phyloP scores from a whole-genome alignment of 257 asterid genomes.

The Rauvolfia tetraphylla region DNA sequence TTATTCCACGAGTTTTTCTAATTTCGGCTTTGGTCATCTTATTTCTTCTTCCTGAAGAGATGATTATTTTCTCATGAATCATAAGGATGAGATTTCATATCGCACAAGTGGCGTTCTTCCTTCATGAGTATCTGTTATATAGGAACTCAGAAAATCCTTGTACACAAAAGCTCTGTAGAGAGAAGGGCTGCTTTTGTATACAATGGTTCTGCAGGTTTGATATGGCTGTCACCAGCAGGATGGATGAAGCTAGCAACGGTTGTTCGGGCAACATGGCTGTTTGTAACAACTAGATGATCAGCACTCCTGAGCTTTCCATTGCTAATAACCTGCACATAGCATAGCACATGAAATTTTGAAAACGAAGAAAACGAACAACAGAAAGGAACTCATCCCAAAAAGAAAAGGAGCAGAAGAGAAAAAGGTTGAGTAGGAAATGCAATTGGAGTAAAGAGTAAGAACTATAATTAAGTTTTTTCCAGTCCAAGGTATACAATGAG shows the following conservation, averaged over 20 bases:
- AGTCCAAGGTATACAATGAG: not conserved
- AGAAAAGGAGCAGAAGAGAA: not conserved
- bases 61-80: not conserved
- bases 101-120: not conserved
- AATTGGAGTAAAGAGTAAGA: not conserved
- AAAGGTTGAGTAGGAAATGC: no score
- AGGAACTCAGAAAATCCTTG: not conserved
- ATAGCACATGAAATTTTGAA: not conserved
- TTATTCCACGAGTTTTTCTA: not conserved
- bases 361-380: not conserved
- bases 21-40: not conserved
- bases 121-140: not conserved
- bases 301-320: not conserved
- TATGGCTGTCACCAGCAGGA: not conserved
- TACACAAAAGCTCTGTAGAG: not conserved
- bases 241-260: not conserved
- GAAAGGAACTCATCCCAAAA: not conserved
- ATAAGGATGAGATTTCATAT: not conserved
- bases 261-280: not conserved
- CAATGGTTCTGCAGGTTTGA: slow-evolving; percentile 1
- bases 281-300: not conserved
- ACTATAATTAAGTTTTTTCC: not conserved
- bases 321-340: not conserved
- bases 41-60: not conserved
- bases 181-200: not conserved